Conservation (phyloP, 352 stramenopile genomes). For the Phytophthora melonis region DNA sequence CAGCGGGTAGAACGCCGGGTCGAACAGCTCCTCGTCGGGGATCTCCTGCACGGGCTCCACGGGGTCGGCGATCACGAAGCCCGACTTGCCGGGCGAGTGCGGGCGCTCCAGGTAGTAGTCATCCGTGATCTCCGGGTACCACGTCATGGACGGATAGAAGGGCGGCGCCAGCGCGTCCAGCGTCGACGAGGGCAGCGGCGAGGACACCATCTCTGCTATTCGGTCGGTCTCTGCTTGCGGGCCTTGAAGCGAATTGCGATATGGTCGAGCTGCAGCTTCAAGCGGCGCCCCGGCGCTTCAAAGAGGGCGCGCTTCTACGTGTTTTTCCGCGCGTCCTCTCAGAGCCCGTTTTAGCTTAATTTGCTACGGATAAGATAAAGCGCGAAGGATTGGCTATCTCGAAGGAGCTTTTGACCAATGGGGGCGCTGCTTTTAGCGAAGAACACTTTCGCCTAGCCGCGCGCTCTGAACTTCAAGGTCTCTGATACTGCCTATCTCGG, state of each 20-base stretch:
- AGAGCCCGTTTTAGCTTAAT: slow-evolving; percentile 1
- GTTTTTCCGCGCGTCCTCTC: slow-evolving; percentile 27
- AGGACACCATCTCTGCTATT: slow-evolving; percentile 45
- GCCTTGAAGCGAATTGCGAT: slow-evolving; percentile 37
- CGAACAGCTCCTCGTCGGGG: slow-evolving; percentile 83
- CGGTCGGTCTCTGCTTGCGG: slow-evolving; percentile 3
- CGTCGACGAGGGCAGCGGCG: slow-evolving; percentile 47
- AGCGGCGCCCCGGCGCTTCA: slow-evolving; percentile 16
- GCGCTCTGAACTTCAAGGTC: slow-evolving; percentile 40
- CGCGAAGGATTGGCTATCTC: neutral
- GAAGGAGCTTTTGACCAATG: neutral
- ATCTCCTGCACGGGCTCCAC: slow-evolving; percentile 63
- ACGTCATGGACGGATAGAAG: slow-evolving; percentile 70
- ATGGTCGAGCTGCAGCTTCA: slow-evolving; percentile 13
- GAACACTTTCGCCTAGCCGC: slow-evolving; percentile 30
- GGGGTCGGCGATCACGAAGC: slow-evolving; percentile 72
- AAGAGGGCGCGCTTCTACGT: slow-evolving; percentile 18
- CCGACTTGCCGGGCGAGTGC: slow-evolving; percentile 62
- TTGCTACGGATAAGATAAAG: neutral
- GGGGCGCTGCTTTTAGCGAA: slow-evolving; percentile 14
- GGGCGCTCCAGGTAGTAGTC: slow-evolving; percentile 73
- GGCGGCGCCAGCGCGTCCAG: slow-evolving; percentile 64
- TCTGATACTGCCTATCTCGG: neutral
- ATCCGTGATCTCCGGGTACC: slow-evolving; percentile 66
- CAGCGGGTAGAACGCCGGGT: slow-evolving; percentile 70